Conservation (phyloP, 345 rosid genomes). For the Populus nigra region DNA sequence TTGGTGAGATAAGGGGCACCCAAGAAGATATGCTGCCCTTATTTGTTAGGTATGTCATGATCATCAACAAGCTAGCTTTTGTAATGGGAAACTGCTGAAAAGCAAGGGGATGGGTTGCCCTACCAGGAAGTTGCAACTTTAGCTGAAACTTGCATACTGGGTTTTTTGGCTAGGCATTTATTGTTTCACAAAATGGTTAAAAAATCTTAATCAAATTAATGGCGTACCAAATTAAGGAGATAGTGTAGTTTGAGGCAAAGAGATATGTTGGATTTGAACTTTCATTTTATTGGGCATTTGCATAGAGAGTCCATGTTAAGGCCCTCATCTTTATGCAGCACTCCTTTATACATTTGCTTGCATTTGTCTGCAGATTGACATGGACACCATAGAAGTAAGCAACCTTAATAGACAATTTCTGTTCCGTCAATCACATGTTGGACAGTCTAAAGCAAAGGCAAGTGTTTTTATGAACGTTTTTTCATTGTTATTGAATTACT, state of each 20-base stretch:
- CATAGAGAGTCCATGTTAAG: not conserved
- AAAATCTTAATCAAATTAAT: not conserved
- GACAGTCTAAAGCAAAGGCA: constrained; percentile 97
- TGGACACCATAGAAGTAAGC: constrained; percentile 99
- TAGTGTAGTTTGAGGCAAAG: not conserved
- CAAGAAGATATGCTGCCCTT: not conserved
- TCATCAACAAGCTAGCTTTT: constrained; percentile 1
- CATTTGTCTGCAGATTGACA: constrained; percentile 71
- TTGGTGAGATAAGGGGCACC: not conserved
- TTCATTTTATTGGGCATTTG: not conserved
- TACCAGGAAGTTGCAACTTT: not conserved
- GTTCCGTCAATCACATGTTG: constrained; percentile 90
- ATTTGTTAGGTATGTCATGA: not conserved
- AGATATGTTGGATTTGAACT: not conserved
- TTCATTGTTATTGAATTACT: not conserved
- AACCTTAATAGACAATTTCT: constrained; percentile 95
- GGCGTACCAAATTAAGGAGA: not conserved
- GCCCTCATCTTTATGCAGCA: not conserved
- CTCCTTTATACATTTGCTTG: not conserved
- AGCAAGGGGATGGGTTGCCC: not conserved
- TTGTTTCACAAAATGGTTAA: not conserved
- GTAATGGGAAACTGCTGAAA: not conserved
- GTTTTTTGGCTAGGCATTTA: not conserved
- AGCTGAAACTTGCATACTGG: not conserved
- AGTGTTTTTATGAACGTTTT: constrained; percentile 1